Conservation (phyloP, 1,284 basidiomycete species). For the Cerrena zonata region DNA sequence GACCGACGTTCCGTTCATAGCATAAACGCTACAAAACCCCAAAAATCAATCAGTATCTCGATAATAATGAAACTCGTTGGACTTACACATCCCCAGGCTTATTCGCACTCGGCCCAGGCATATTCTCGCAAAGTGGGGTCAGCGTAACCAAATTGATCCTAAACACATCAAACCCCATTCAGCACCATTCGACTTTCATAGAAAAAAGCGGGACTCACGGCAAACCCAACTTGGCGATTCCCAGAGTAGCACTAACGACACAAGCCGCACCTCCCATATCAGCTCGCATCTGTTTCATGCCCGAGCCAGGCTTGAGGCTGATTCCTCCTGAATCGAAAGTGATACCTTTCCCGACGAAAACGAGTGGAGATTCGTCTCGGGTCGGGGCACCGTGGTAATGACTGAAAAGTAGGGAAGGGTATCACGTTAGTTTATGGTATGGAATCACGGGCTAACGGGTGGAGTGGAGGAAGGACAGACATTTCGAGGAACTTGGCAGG, state of each 20-base stretch:
- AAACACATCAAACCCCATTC: not conserved
- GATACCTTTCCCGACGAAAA: slow-evolving; percentile 84
- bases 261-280: slow-evolving; percentile 87
- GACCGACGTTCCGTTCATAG: slow-evolving; percentile 84
- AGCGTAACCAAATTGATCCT: slow-evolving; percentile 73
- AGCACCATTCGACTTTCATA: not conserved
- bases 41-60: not conserved
- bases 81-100: slow-evolving; percentile 81
- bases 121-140: slow-evolving; percentile 80
- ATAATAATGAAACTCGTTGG: not conserved
- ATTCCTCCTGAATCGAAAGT: slow-evolving; percentile 89
- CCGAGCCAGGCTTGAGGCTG: slow-evolving; percentile 72
- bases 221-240: slow-evolving; percentile 75
- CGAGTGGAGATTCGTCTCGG: slow-evolving; percentile 56
- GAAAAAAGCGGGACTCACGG: slow-evolving; percentile 43
- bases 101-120: slow-evolving; percentile 79
- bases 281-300: slow-evolving; percentile 76
- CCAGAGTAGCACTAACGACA: slow-evolving; percentile 67
- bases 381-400: slow-evolving; percentile 74
- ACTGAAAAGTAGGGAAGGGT: slow-evolving; percentile 29
- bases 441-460: not conserved
- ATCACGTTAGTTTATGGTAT: no score
- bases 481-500: slow-evolving; percentile 86
- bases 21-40: slow-evolving; percentile 53
- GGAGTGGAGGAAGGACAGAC: slow-evolving; percentile 35